A percentile compares a stretch with the other conserved stretches of the same genome.
Conservation (phyloP, 768 basidiomycete species). For the Lentinula boryana region DNA sequence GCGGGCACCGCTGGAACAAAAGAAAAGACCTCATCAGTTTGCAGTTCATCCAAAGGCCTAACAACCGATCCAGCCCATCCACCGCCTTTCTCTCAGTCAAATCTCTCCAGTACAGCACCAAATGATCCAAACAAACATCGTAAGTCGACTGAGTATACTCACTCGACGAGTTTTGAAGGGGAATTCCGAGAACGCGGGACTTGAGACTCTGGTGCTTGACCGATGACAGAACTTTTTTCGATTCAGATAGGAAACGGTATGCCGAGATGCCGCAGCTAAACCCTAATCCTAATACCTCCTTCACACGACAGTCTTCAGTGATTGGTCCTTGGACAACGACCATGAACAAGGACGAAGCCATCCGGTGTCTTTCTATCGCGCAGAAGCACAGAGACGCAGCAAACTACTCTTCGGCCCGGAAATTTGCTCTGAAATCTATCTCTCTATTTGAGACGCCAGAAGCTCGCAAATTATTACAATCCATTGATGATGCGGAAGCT, state of each 20-base stretch:
- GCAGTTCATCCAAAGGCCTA: conserved; percentile 25
- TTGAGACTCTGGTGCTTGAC: not conserved
- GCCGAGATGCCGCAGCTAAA: not conserved
- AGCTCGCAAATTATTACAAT: conserved; percentile 59
- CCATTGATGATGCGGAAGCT: conserved; percentile 53
- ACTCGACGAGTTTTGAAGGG: conserved; percentile 33
- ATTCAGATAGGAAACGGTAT: not conserved
- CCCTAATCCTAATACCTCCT: not conserved
- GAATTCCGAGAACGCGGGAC: conserved; percentile 28
- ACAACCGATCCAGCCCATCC: conserved; percentile 37
- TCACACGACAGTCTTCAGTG: too few relatives aligned
- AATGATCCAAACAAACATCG: conserved; percentile 13
- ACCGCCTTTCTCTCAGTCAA: conserved; percentile 24
- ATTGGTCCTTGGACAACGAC: not conserved
- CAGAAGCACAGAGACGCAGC: conserved; percentile 65
- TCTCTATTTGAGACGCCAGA: conserved; percentile 75
- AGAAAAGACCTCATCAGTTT: conserved; percentile 17
- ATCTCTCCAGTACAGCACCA: conserved; percentile 16
- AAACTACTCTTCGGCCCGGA: conserved; percentile 73
- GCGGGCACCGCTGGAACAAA: conserved; percentile 29
- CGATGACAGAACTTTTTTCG: not conserved
- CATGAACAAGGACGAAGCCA: conserved; percentile 80
- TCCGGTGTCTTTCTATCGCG: conserved; percentile 76
- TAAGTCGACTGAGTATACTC: conserved; percentile 24
- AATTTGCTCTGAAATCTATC: conserved; percentile 87